These are phyloP conservation scores for Tolypocladium ovalisporum DNA, from an alignment of 2,329 filamentous ascomycete species.

Conservation along the genomic window DNA sequence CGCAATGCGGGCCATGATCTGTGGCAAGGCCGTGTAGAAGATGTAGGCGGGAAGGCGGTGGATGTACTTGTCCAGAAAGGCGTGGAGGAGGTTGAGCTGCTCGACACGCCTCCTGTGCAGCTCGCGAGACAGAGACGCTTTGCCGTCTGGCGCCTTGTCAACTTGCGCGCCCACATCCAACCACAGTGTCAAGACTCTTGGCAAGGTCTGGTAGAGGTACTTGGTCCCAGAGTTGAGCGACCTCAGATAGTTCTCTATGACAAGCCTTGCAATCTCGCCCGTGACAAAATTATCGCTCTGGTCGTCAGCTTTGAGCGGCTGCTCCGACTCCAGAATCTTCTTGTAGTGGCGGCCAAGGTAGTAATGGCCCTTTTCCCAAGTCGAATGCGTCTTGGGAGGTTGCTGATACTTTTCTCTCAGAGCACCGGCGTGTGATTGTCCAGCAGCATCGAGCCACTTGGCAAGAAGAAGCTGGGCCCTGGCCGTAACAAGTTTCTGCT, in stretches of 20 bases:
- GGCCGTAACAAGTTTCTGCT: slow-evolving; percentile 53
- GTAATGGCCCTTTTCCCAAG: slow-evolving; percentile 96
- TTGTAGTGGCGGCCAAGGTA: slow-evolving; percentile 96
- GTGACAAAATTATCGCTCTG: slow-evolving; percentile 67
- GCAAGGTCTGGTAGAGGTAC: slow-evolving; percentile 90
- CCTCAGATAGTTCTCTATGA: slow-evolving; percentile 87
- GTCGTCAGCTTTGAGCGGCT: slow-evolving; percentile 61
- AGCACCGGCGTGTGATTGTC: slow-evolving; percentile 76
- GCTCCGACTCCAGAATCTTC: slow-evolving; percentile 86
- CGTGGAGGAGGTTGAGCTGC: slow-evolving; percentile 59
- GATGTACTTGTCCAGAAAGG: slow-evolving; percentile 71
- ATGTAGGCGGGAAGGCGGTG: slow-evolving; percentile 61
- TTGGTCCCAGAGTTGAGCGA: slow-evolving; percentile 85
- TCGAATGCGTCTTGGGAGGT: slow-evolving; percentile 56
- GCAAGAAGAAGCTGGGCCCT: slow-evolving; percentile 80
- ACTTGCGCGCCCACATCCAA: slow-evolving; percentile 76
- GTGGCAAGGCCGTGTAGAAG: slow-evolving; percentile 75
- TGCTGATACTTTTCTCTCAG: slow-evolving; percentile 75
- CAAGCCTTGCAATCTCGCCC: slow-evolving; percentile 76
- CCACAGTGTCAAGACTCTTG: slow-evolving; percentile 87
- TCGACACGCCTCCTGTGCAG: slow-evolving; percentile 46
- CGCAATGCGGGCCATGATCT: slow-evolving; percentile 91
- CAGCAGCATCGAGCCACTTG: slow-evolving; percentile 94
- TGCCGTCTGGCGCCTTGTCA: slow-evolving; percentile 47
- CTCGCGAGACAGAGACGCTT: slow-evolving; percentile 40